phyloP scores from a whole-genome alignment of 768 basidiomycete genomes.

The Amanita inopinata region DNA sequence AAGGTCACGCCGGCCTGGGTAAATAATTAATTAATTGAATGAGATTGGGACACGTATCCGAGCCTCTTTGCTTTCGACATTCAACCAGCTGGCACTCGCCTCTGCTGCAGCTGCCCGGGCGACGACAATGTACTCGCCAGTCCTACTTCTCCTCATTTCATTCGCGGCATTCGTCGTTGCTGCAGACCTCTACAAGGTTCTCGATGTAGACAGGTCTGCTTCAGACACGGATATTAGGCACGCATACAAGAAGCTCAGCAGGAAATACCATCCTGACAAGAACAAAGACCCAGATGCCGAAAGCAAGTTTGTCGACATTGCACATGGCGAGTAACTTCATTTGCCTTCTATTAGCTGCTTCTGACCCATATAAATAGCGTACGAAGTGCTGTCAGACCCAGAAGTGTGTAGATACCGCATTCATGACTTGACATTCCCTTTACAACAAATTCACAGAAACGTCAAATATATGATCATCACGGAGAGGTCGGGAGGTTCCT shows the following conservation, averaged over 20 bases:
- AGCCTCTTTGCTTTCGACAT: not conserved
- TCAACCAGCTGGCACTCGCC: too few relatives aligned
- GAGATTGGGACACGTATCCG: conserved; percentile 7
- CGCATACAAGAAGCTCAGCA: conserved; percentile 84
- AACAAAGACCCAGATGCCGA: conserved; percentile 80
- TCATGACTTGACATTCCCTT: not conserved
- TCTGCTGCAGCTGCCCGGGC: not conserved
- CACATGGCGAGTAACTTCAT: conserved; percentile 51
- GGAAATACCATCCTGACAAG: conserved; percentile 92
- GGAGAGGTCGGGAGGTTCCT: conserved; percentile 54
- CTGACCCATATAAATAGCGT: conserved; percentile 41
- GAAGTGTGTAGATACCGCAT: conserved; percentile 42
- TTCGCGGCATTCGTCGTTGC: conserved; percentile 35
- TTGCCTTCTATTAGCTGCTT: not conserved
- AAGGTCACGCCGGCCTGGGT: conserved; percentile 2
- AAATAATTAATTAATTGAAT: not conserved
- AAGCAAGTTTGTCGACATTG: conserved; percentile 83
- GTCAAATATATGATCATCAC: conserved; percentile 86
- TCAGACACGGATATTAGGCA: conserved; percentile 85
- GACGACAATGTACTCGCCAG: conserved; percentile 22
- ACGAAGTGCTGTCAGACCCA: conserved; percentile 87
- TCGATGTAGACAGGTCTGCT: conserved; percentile 74
- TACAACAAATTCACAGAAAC: conserved; percentile 48
- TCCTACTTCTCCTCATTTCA: conserved; percentile 27
- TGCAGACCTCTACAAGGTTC: conserved; percentile 70